Conservation (phyloP, 2,329 filamentous ascomycete genomes). For the Neocucurbitaria cava region DNA sequence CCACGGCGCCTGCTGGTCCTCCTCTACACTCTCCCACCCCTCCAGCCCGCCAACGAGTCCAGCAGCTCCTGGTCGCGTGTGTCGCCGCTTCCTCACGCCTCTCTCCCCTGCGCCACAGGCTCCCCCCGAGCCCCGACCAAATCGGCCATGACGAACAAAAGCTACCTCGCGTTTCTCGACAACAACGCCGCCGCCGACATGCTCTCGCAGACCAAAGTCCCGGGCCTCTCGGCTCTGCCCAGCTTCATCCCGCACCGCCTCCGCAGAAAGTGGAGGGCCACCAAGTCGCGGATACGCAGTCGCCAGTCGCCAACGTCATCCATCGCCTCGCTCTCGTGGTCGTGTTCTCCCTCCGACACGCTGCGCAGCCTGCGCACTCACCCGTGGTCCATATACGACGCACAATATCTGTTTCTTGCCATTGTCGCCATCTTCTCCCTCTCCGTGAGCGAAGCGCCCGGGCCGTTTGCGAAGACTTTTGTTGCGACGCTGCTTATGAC, state of each 20-base stretch:
- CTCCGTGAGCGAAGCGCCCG: conserved; percentile 78
- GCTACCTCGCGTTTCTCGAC: conserved; percentile 46
- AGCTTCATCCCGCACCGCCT: conserved; percentile 68
- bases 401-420: conserved; percentile 80
- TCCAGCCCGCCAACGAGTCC: conserved; percentile 6
- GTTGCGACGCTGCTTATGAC: conserved; percentile 71
- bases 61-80: conserved; percentile 32
- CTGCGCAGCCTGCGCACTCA: conserved; percentile 77
- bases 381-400: conserved; percentile 81
- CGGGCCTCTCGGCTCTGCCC: conserved; percentile 58
- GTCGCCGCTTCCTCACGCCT: conserved; percentile 19
- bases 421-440: conserved; percentile 82
- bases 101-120: conserved; percentile 12
- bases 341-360: conserved; percentile 80
- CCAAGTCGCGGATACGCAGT: conserved; percentile 69
- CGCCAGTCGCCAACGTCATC: conserved; percentile 72
- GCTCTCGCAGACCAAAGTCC: conserved; percentile 53
- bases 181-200: conserved; percentile 39
- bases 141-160: conserved; percentile 41
- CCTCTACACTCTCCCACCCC: conserved; percentile 6
- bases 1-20: conserved; percentile 16
- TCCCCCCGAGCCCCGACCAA: conserved; percentile 8
- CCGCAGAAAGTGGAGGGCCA: conserved; percentile 68
- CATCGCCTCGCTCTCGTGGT: conserved; percentile 79
- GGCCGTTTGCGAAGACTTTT: conserved; percentile 78